Percentiles rank a stretch among this genome's conserved stretches.
Evolutionary conservation across 2,329 filamentous ascomycete genomes (phyloP).

Genomic region (Penicillium sp.): DNA sequence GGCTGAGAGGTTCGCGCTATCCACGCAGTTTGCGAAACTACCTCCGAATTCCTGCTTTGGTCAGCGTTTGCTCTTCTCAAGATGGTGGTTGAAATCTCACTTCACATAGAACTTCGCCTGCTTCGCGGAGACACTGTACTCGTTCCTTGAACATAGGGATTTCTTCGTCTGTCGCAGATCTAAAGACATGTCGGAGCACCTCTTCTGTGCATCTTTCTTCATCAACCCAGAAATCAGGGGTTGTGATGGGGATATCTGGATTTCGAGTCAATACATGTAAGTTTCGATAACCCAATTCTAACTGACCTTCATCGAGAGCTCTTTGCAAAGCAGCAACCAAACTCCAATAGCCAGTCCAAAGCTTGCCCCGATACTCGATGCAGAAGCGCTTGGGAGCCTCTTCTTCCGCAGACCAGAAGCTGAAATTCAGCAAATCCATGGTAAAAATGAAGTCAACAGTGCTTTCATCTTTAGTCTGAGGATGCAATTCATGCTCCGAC

Average conservation of each 20-base stretch:
- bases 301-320: constrained; percentile 79
- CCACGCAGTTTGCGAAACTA: constrained; percentile 72
- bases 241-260: constrained; percentile 81
- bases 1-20: constrained; percentile 74
- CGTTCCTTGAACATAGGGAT: constrained; percentile 83
- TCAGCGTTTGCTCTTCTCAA: not conserved
- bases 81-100: constrained; percentile 46
- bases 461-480: constrained; percentile 73
- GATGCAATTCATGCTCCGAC: constrained; percentile 87
- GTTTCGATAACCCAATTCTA: not conserved
- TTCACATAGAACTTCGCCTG: constrained; percentile 75
- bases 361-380: constrained; percentile 76
- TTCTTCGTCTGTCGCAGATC: constrained; percentile 80
- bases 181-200: constrained; percentile 74
- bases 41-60: constrained; percentile 68
- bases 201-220: constrained; percentile 75
- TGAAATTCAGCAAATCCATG: constrained; percentile 96
- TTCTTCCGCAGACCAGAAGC: constrained; percentile 80
- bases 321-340: constrained; percentile 83
- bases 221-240: constrained; percentile 80
- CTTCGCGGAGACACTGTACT: constrained; percentile 77
- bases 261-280: not conserved
- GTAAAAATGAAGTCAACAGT: constrained; percentile 93
- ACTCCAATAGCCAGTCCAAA: constrained; percentile 95
- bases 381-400: constrained; percentile 72